These are phyloP conservation scores for Penicillium sp. DNA, from an alignment of 2,329 filamentous ascomycete genomes.

Conservation along the genomic window DNA sequence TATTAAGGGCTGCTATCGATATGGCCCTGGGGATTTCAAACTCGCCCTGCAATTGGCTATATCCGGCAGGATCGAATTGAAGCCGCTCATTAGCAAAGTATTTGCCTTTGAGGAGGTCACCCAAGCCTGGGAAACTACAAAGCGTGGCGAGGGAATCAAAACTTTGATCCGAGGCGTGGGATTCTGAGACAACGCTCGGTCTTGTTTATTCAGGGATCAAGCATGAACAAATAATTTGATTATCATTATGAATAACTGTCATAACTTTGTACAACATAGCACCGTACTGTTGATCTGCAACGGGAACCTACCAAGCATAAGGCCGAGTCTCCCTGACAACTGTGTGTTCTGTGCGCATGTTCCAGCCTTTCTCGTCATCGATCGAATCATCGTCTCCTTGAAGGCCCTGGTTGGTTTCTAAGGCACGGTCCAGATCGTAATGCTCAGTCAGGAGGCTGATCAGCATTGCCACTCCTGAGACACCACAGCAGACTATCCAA, in stretches of 20 bases:
- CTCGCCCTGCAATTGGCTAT: conserved; percentile 32
- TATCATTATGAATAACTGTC: not conserved
- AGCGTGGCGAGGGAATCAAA: conserved; percentile 23
- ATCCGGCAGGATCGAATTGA: conserved; percentile 29
- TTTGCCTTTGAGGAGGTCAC: conserved; percentile 35
- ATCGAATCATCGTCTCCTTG: conserved; percentile 8
- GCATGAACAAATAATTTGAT: not conserved
- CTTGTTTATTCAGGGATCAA: not conserved
- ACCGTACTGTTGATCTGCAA: not conserved
- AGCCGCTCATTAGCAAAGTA: conserved; percentile 33
- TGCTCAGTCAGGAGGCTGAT: conserved; percentile 56
- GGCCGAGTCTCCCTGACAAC: conserved; percentile 7
- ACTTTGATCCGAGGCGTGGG: conserved; percentile 23
- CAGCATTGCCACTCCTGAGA: conserved; percentile 54
- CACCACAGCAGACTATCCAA: conserved; percentile 57
- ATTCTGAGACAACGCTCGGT: not conserved
- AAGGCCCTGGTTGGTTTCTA: conserved; percentile 36
- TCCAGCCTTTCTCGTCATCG: conserved; percentile 17
- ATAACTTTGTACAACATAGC: conserved; percentile 10
- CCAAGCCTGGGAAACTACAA: conserved; percentile 35
- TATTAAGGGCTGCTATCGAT: conserved; percentile 36
- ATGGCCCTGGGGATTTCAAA: conserved; percentile 36
- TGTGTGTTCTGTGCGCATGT: conserved; percentile 6
- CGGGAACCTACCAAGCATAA: conserved; percentile 12
- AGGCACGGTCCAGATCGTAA: conserved; percentile 43